Conservation (phyloP, 371 early-diverging fungal species). For the Blakeslea trispora region DNA sequence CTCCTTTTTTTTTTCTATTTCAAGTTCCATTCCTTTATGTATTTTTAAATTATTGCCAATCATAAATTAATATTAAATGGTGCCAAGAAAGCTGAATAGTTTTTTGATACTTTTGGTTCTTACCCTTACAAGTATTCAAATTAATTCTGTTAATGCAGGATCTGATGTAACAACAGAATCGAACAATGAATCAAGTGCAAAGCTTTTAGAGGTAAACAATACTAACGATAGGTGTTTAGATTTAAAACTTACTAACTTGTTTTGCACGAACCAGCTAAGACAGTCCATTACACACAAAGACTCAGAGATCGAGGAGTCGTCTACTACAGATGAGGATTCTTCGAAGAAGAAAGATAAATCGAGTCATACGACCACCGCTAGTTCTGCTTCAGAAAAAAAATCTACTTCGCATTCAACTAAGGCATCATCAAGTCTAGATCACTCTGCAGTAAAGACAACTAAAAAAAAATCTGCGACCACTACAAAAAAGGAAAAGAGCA, state of each 20-base stretch:
- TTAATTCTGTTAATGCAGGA: background rate
- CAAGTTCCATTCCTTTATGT: background rate
- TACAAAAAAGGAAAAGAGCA: constrained; percentile 4
- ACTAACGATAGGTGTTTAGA: background rate
- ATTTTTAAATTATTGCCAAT: background rate
- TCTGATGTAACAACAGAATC: background rate
- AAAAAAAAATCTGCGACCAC: constrained; percentile 5
- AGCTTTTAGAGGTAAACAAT: background rate
- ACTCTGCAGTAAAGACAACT: background rate
- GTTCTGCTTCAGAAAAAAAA: background rate
- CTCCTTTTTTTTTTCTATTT: constrained; percentile 6
- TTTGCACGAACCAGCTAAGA: background rate
- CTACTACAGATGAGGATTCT: background rate
- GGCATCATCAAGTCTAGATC: background rate
- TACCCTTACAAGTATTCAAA: constrained; percentile 3
- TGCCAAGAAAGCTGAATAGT: constrained; percentile 5
- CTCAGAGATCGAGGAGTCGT: background rate
- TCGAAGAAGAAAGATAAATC: too few relatives aligned
- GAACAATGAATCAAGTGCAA: background rate
- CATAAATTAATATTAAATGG: background rate
- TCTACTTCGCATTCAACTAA: background rate
- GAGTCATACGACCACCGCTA: background rate
- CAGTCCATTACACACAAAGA: background rate
- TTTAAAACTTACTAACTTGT: background rate
- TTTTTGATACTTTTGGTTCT: background rate